Evolutionary conservation across 345 rosid species (phyloP).

Genomic region (Nasturtium officinale): DNA sequence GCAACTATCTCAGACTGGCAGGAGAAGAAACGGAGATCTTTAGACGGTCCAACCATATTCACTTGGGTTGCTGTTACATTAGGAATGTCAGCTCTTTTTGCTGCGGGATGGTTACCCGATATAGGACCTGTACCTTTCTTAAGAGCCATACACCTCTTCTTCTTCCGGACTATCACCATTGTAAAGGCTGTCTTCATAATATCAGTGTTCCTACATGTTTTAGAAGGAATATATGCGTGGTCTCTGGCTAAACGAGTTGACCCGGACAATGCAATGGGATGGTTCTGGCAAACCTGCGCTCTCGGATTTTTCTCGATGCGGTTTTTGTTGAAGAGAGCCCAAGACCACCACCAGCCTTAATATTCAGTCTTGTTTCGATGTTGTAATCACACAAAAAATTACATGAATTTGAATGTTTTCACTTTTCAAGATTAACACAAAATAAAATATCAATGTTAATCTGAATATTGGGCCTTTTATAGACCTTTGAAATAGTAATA

Average conservation of each 20-base stretch:
- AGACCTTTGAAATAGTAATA: too few relatives aligned
- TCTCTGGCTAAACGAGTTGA: slow-evolving; percentile 64
- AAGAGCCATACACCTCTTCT: slow-evolving; percentile 55
- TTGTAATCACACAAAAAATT: slow-evolving; percentile 50
- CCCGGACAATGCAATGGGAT: slow-evolving; percentile 69
- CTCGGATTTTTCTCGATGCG: slow-evolving; percentile 72
- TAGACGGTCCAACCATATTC: slow-evolving; percentile 71
- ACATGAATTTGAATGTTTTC: slow-evolving; percentile 1
- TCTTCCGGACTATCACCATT: slow-evolving; percentile 55
- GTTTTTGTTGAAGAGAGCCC: slow-evolving; percentile 63
- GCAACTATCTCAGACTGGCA: slow-evolving; percentile 81
- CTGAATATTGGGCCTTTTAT: not conserved
- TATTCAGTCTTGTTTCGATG: slow-evolving; percentile 7
- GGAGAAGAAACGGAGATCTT: slow-evolving; percentile 61
- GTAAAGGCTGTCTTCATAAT: slow-evolving; percentile 49
- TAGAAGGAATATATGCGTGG: slow-evolving; percentile 69
- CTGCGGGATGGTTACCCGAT: slow-evolving; percentile 66
- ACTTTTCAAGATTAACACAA: slow-evolving; percentile 8
- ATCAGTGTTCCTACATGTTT: slow-evolving; percentile 49
- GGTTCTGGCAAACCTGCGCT: slow-evolving; percentile 85
- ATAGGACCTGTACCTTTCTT: slow-evolving; percentile 65
- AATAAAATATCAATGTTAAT: slow-evolving; percentile 24
- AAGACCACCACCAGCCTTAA: slow-evolving; percentile 29
- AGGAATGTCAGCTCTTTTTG: slow-evolving; percentile 58
- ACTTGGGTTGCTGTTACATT: slow-evolving; percentile 54